Evolutionary conservation across 2,329 filamentous ascomycete species (phyloP).

Genomic region (Alternaria novae-zelandiae): DNA sequence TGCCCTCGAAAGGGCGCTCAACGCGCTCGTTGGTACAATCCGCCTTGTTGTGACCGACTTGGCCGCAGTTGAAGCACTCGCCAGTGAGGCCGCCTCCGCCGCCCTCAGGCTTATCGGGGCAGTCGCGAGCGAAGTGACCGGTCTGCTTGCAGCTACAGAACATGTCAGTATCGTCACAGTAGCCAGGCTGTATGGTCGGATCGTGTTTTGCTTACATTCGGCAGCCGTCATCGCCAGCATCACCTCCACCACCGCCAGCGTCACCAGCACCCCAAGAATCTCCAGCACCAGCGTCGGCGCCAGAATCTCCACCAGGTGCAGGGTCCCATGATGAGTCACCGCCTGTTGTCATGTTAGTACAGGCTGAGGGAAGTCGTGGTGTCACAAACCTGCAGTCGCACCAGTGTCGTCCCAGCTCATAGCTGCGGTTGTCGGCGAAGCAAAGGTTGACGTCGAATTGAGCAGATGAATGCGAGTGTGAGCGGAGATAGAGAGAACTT

Average conservation of each 20-base stretch:
- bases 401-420: constrained; percentile 34
- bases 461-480: not conserved
- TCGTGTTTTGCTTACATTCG: constrained; percentile 47
- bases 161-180: constrained; percentile 34
- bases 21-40: constrained; percentile 66
- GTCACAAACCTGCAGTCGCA: constrained; percentile 14
- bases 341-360: constrained; percentile 17
- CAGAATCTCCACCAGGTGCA: constrained; percentile 12
- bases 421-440: not conserved
- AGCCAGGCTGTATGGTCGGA: not conserved
- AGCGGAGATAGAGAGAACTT: not conserved
- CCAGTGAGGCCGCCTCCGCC: constrained; percentile 47
- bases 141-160: constrained; percentile 49
- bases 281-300: constrained; percentile 4
- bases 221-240: constrained; percentile 45
- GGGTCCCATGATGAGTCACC: constrained; percentile 18
- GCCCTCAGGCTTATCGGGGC: constrained; percentile 51
- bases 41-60: constrained; percentile 66
- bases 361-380: constrained; percentile 3
- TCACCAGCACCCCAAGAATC: constrained; percentile 27
- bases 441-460: not conserved
- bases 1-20: constrained; percentile 60
- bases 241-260: constrained; percentile 19
- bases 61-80: constrained; percentile 67
- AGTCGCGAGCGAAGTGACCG: constrained; percentile 58